Evolutionary conservation across 1,139 yeast species (phyloP).

Genomic region (Geotrichum phurueaensis): DNA sequence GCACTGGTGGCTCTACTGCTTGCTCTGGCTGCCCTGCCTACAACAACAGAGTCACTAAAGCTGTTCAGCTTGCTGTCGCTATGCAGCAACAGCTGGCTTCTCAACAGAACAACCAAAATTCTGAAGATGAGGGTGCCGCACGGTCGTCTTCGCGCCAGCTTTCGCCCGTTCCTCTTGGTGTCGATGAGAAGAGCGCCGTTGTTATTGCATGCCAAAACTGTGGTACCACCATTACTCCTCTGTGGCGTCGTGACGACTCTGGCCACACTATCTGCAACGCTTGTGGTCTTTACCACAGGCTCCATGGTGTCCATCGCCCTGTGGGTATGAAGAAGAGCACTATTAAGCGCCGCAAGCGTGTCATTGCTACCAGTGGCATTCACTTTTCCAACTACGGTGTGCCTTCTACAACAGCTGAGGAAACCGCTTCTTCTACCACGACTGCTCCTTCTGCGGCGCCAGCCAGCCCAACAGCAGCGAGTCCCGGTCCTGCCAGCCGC

Average conservation of each 20-base stretch:
- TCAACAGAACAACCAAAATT: not conserved
- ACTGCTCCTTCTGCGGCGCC: not conserved
- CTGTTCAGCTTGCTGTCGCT: conserved; percentile 20
- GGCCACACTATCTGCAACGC: conserved; percentile 87
- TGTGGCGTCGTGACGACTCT: conserved; percentile 77
- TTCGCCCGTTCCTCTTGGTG: not conserved
- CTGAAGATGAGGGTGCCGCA: not conserved
- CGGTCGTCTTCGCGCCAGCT: not conserved
- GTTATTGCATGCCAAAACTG: conserved; percentile 79
- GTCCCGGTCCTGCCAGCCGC: conserved; percentile 10
- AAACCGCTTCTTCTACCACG: not conserved
- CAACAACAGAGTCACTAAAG: conserved; percentile 53
- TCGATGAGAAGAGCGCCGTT: conserved; percentile 33
- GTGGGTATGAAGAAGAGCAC: conserved; percentile 65
- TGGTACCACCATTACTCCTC: conserved; percentile 75
- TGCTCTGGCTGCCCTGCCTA: conserved; percentile 81
- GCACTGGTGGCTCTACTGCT: conserved; percentile 77
- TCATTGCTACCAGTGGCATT: conserved; percentile 16
- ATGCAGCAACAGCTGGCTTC: conserved; percentile 6
- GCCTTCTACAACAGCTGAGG: conserved; percentile 1
- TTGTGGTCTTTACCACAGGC: conserved; percentile 72
- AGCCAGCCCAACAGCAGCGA: not conserved
- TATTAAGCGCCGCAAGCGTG: conserved; percentile 66
- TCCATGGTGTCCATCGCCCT: conserved; percentile 77
- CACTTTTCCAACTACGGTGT: conserved; percentile 10